Conservation (phyloP, 148 eudicot genomes). For the Camellia granthamiana region DNA sequence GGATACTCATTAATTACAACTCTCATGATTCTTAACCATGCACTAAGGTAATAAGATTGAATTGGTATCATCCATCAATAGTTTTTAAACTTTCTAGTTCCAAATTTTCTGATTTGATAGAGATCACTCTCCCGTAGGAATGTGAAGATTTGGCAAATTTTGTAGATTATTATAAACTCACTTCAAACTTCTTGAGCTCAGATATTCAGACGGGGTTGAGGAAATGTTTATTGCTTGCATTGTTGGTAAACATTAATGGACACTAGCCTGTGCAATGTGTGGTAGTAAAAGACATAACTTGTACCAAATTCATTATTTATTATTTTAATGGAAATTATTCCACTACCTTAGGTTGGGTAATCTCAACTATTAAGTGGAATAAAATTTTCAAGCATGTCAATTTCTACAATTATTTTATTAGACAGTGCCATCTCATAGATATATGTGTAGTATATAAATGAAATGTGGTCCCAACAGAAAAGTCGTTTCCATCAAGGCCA, state of each 20-base stretch:
- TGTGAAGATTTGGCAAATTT: not conserved
- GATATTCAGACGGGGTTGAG: not conserved
- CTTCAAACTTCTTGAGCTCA: slow-evolving; percentile 4
- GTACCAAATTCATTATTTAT: not conserved
- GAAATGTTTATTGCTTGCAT: not conserved
- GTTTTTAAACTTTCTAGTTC: slow-evolving; percentile 4
- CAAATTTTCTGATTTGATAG: not conserved
- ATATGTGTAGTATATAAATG: too few species aligned
- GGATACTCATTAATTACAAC: slow-evolving; percentile 84
- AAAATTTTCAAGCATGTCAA: not conserved
- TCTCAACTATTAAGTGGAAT: too few species aligned
- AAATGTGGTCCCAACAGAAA: not conserved
- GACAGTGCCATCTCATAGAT: too few species aligned
- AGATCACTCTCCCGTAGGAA: not conserved
- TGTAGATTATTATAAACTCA: not conserved
- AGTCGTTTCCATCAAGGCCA: not conserved
- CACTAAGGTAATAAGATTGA: slow-evolving; percentile 67
- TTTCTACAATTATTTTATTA: too few species aligned
- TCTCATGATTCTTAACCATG: slow-evolving; percentile 94
- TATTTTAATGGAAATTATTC: too few species aligned
- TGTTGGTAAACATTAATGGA: not conserved
- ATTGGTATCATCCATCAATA: not conserved
- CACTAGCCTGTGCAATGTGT: not conserved
- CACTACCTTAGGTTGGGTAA: too few species aligned
- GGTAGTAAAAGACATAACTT: not conserved